Percentiles rank a stretch among this genome's conserved stretches.
phyloP scores from a whole-genome alignment of 306 rosid species.

The Sicyos edulis region DNA sequence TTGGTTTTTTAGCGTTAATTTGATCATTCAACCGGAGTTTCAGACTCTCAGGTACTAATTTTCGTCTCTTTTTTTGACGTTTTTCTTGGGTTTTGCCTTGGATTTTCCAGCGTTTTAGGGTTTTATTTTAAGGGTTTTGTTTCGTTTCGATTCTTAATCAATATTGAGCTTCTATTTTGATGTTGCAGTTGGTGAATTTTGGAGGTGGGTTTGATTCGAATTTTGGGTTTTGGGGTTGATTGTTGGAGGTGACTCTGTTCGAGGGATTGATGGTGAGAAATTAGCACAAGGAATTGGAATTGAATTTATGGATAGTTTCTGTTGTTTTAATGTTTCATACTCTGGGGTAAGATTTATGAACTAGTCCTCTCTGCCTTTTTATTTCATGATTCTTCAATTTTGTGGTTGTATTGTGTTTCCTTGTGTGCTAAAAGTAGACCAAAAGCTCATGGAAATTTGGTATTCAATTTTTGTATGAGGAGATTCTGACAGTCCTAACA shows the following conservation, averaged over 20 bases:
- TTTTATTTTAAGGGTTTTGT: slow-evolving; percentile 30
- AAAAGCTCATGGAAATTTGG: background rate
- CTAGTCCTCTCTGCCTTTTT: background rate
- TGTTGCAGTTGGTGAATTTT: slow-evolving; percentile 23
- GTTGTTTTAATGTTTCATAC: slow-evolving; percentile 63
- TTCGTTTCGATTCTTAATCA: background rate
- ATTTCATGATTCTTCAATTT: background rate
- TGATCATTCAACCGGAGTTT: slow-evolving; percentile 27
- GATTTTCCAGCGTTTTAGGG: background rate
- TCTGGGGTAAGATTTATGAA: slow-evolving; percentile 45
- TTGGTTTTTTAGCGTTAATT: background rate
- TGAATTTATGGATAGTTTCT: slow-evolving; percentile 52
- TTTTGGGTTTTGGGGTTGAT: slow-evolving; percentile 22
- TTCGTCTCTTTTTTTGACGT: background rate
- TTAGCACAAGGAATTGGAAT: slow-evolving; percentile 28
- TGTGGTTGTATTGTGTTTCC: background rate
- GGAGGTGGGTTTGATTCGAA: slow-evolving; percentile 36
- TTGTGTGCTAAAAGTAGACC: background rate
- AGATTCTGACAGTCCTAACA: background rate
- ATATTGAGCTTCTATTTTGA: slow-evolving; percentile 26
- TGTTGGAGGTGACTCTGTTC: slow-evolving; percentile 36
- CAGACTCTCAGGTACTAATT: slow-evolving; percentile 26
- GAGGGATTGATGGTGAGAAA: slow-evolving; percentile 42
- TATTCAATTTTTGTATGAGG: background rate
- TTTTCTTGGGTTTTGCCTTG: background rate